phyloP scores from a whole-genome alignment of 1,139 yeast genomes.

The Pneumocystis oryctolagi region DNA sequence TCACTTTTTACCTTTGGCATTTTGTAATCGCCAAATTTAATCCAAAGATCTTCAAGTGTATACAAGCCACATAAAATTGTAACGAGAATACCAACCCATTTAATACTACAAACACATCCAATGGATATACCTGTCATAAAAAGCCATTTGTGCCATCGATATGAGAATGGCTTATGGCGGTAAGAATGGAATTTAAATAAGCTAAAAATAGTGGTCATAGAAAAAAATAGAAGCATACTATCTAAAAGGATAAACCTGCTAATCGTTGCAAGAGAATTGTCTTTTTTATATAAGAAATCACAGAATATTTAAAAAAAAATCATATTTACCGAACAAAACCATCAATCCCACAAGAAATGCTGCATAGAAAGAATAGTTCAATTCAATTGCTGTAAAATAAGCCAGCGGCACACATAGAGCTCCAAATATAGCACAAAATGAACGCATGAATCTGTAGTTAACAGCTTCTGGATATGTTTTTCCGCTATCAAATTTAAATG shows the following conservation, averaged over 20 bases:
- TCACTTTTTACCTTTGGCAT: slow-evolving; percentile 22
- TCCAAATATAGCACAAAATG: slow-evolving; percentile 82
- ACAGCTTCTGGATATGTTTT: slow-evolving; percentile 69
- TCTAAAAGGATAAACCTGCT: slow-evolving; percentile 87
- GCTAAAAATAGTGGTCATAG: slow-evolving; percentile 66
- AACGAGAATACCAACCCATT: slow-evolving; percentile 89
- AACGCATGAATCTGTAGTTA: slow-evolving; percentile 81
- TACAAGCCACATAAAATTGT: slow-evolving; percentile 78
- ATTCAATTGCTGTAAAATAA: slow-evolving; percentile 75
- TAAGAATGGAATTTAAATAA: slow-evolving; percentile 66
- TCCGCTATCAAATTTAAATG: slow-evolving; percentile 90
- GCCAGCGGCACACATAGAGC: slow-evolving; percentile 87
- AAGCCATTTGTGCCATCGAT: slow-evolving; percentile 94
- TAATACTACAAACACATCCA: slow-evolving; percentile 76
- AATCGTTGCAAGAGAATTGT: slow-evolving; percentile 72
- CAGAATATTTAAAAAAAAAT: too few species aligned
- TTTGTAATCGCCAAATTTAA: slow-evolving; percentile 40
- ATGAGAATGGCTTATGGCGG: slow-evolving; percentile 47
- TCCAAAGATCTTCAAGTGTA: slow-evolving; percentile 57
- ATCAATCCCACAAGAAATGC: slow-evolving; percentile 80
- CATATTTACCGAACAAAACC: slow-evolving; percentile 31
- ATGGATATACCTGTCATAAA: slow-evolving; percentile 59
- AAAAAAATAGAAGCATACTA: slow-evolving; percentile 89
- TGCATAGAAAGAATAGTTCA: slow-evolving; percentile 65
- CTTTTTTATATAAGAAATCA: slow-evolving; percentile 33